Evolutionary conservation across 371 early-diverging fungal species (phyloP), one percentile per base, ranked within the genome.

Genomic region (Fennellomyces sp.): DNA sequence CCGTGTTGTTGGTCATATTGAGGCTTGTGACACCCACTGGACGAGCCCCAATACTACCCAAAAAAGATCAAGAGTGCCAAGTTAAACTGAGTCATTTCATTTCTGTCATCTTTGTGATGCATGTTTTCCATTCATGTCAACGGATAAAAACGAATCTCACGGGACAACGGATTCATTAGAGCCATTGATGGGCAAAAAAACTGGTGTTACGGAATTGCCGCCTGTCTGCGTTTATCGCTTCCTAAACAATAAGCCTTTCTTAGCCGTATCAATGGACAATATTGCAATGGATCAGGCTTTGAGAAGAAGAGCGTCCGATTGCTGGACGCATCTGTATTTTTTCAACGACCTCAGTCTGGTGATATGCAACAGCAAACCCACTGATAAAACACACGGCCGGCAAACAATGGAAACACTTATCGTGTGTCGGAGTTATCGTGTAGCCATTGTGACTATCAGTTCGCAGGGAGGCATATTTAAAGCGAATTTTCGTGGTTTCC

Each of bases 11-110:
- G 21, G 21, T 45, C n/a, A 45, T 23, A 21, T 4, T 45, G 45
- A 45, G 45, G 21, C 45, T 45, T 45, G 45, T 45, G 45, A 45
- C 45, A 45, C 45, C 45, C 45, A 45, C 39, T 45, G 23, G n/a
- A 45, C 23, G 21, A 15, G 39, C 10, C 17, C 39, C 15, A 39
- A 10, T 39, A 13, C 13, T 13, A 33, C 35, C 35, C 35, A 33
- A 33, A 33, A 33, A 33, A 13, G 13, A 33, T 8, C 8, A 33
- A 33, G 8, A 33, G 8, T 39, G 17, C 15, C 15, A 39, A 4
- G 4, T 39, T 39, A 39, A 15, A 10, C 15, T 10, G 5, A 15
- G 15, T n/a, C 15, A 39, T 10, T 10, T 39, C 5, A 39, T 39
- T 39, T 39, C 39, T 39, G 39, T 39, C 39, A 39, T 19, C 13